phyloP scores from a whole-genome alignment of 2,329 filamentous ascomycete species.

The Fusarium phyllophilum region DNA sequence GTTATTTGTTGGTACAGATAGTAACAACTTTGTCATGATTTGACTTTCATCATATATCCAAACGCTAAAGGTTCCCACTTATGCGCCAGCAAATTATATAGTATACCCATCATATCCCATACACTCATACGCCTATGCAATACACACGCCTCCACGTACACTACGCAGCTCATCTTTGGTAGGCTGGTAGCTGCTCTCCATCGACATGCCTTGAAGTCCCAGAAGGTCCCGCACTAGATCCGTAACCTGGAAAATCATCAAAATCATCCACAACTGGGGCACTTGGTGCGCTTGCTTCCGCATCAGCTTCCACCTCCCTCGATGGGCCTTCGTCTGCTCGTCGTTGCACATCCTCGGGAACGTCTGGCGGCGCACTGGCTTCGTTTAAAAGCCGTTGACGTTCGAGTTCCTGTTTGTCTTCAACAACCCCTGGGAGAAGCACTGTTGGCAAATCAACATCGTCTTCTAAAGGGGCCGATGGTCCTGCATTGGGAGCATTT shows the following conservation, averaged over 20 bases:
- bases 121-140: slow-evolving; percentile 19
- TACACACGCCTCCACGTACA: slow-evolving; percentile 1
- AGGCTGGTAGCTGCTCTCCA: slow-evolving; percentile 53
- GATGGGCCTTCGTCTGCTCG: slow-evolving; percentile 46
- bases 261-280: slow-evolving; percentile 69
- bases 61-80: slow-evolving; percentile 25
- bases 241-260: slow-evolving; percentile 56
- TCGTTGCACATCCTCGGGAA: slow-evolving; percentile 62
- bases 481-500: slow-evolving; percentile 38
- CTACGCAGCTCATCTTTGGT: slow-evolving; percentile 48
- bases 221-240: slow-evolving; percentile 42
- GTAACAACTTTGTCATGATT: slow-evolving; percentile 26
- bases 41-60: slow-evolving; percentile 23
- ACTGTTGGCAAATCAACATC: slow-evolving; percentile 50
- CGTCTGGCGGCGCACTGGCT: slow-evolving; percentile 70
- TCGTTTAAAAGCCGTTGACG: slow-evolving; percentile 70
- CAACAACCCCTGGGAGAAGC: slow-evolving; percentile 51
- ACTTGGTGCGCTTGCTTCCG: slow-evolving; percentile 66
- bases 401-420: slow-evolving; percentile 86
- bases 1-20: slow-evolving; percentile 10
- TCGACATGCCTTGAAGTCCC: slow-evolving; percentile 16
- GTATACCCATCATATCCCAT: slow-evolving; percentile 18
- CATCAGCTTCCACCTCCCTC: slow-evolving; percentile 36
- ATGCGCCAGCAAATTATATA: slow-evolving; percentile 19
- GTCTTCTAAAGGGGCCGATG: slow-evolving; percentile 59